Evolutionary conservation across 1,284 basidiomycete genomes (phyloP).

Genomic region (Athelia psychrophila): DNA sequence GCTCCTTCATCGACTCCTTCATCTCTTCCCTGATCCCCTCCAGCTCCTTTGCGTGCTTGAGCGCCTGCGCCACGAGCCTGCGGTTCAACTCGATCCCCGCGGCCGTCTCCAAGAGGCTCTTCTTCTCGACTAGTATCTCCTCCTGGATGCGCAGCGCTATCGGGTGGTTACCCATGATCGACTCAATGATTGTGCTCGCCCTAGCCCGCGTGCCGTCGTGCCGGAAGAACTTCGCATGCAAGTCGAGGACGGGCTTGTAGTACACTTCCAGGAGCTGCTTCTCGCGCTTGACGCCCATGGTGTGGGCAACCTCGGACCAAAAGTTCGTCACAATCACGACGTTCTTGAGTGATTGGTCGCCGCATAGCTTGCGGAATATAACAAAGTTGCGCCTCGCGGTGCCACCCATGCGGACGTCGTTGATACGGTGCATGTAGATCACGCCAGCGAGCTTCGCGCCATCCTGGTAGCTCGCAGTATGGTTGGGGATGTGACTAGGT

Average conservation of each 20-base stretch:
- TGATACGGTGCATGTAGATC: too few relatives aligned
- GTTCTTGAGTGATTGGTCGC: slow-evolving; percentile 41
- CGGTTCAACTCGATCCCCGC: slow-evolving; percentile 28
- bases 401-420: too few relatives aligned
- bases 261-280: too few relatives aligned
- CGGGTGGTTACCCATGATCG: slow-evolving; percentile 31
- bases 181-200: slow-evolving; percentile 29
- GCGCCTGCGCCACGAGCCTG: slow-evolving; percentile 29
- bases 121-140: slow-evolving; percentile 23
- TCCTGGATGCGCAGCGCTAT: slow-evolving; percentile 24
- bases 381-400: slow-evolving; percentile 51
- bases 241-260: too few relatives aligned
- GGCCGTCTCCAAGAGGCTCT: slow-evolving; percentile 33
- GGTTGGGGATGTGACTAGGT: not conserved
- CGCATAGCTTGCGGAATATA: slow-evolving; percentile 51
- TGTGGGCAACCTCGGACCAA: slow-evolving; percentile 29
- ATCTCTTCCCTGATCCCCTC: slow-evolving; percentile 16
- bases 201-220: slow-evolving; percentile 33
- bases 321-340: too few relatives aligned
- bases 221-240: slow-evolving; percentile 37
- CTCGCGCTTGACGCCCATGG: too few relatives aligned
- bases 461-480: slow-evolving; percentile 35
- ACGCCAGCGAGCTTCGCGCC: too few relatives aligned
- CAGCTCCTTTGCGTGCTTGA: slow-evolving; percentile 36
- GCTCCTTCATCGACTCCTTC: slow-evolving; percentile 9